A percentile compares a stretch with the other conserved stretches of the same genome.
Conservation (phyloP, 345 rosid genomes). For the Nephelium lappaceum region DNA sequence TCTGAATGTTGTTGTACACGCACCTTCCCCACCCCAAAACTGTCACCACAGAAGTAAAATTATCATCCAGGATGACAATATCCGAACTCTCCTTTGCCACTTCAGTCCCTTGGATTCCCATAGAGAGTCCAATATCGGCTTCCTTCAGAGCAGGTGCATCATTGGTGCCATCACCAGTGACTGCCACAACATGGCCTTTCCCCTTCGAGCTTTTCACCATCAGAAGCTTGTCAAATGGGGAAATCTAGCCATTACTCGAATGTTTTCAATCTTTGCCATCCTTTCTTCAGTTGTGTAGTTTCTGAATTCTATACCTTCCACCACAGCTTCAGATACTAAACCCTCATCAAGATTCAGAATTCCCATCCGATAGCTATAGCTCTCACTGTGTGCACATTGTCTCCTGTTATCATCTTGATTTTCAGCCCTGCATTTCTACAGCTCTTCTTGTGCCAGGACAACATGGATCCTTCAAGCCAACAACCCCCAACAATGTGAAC, state of each 20-base stretch:
- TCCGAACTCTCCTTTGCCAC: constrained; percentile 48
- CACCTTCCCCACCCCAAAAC: constrained; percentile 49
- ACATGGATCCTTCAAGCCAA: constrained; percentile 54
- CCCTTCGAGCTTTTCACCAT: constrained; percentile 46
- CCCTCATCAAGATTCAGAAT: constrained; percentile 27
- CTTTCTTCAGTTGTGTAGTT: constrained; percentile 33
- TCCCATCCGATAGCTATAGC: constrained; percentile 46
- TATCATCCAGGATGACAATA: constrained; percentile 45
- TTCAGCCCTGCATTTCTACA: constrained; percentile 40
- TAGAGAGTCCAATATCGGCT: constrained; percentile 46
- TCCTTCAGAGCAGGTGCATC: constrained; percentile 58
- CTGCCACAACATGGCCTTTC: constrained; percentile 50
- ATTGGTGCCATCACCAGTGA: constrained; percentile 57
- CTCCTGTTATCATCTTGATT: constrained; percentile 45
- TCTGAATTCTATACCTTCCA: constrained; percentile 43
- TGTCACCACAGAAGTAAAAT: constrained; percentile 38
- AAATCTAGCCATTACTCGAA: constrained; percentile 54
- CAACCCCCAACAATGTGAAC: constrained; percentile 33
- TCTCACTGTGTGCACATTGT: too few species aligned
- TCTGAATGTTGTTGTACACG: constrained; percentile 47
- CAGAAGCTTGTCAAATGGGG: constrained; percentile 53
- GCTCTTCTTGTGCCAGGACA: constrained; percentile 43
- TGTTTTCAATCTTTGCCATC: constrained; percentile 23
- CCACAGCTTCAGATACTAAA: constrained; percentile 20
- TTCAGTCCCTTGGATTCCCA: constrained; percentile 47